phyloP scores from a whole-genome alignment of 306 rosid genomes.

The Sesbania bispinosa region DNA sequence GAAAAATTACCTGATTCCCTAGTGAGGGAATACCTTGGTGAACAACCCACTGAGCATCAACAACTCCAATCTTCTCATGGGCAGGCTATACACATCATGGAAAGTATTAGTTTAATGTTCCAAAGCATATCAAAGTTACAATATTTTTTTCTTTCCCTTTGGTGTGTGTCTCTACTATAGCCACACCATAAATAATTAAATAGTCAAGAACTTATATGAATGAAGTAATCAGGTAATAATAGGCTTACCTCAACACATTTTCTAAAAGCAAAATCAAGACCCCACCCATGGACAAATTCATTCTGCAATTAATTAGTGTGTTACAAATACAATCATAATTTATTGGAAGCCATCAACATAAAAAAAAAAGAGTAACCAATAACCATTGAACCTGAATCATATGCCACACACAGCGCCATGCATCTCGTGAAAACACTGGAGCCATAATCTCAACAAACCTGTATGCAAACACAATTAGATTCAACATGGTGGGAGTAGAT shows the following conservation, averaged over 20 bases:
- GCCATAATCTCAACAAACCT: slow-evolving; percentile 99
- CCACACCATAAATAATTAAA: too few species aligned
- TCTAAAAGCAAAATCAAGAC: slow-evolving; percentile 93
- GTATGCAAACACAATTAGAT: slow-evolving; percentile 19
- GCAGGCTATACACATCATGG: slow-evolving; percentile 62
- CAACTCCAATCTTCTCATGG: slow-evolving; percentile 94
- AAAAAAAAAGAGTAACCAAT: background rate
- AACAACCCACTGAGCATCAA: slow-evolving; percentile 94
- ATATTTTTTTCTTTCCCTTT: background rate
- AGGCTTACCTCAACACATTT: slow-evolving; percentile 86
- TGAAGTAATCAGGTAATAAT: background rate
- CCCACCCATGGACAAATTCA: slow-evolving; percentile 98
- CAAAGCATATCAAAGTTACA: background rate
- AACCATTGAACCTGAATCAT: slow-evolving; percentile 71
- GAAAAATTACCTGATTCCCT: slow-evolving; percentile 69
- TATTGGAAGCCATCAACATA: background rate
- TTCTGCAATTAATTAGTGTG: slow-evolving; percentile 51
- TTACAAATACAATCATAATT: background rate
- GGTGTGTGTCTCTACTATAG: too few species aligned
- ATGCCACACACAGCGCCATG: slow-evolving; percentile 99
- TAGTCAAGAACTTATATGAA: background rate
- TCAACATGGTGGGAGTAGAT: slow-evolving; percentile 4
- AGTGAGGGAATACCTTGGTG: slow-evolving; percentile 92
- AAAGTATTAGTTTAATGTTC: slow-evolving; percentile 1
- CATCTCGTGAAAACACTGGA: slow-evolving; percentile 90